Evolutionary conservation across 768 basidiomycete species (phyloP), one percentile per base, ranked within the genome.

Genomic region (Agaricus subrufescens): DNA sequence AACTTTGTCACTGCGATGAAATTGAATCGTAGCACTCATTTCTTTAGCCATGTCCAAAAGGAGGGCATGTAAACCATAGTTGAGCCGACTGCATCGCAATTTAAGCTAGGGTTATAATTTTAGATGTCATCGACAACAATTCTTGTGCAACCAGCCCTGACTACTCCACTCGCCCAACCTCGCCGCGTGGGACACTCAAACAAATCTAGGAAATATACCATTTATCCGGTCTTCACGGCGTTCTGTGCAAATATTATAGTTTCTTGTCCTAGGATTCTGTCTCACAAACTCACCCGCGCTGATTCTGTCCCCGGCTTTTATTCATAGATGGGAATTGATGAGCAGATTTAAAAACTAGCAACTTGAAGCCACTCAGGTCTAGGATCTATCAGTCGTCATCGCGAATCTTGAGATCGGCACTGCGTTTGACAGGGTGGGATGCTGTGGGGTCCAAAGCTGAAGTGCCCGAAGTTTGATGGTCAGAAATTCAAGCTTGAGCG

Each of bases 101-200:
- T 19, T 66, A 1, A 83, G 81, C n/a, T 81, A 75, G 15, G 71
- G 67, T 68, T 94, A 99, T 2, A 92, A 2, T 71, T 65, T 62
- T 83, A 82, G 42, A 99, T 71, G 71, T 98, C 96, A 31, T 82
- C 75, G 3, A 83, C 67, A 42, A 58, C 65, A 31, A 57, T 88
- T 97, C 93, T 78, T 98, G 94, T 19, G 19, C 19, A 19, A 19
- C 19, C 19, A 19, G 70, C 98, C 98, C 64, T 85, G 85, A 62
- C 84, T 85, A 81, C 92, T 96, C 83, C 95, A 84, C 68, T 97
- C 92, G 61, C 97, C 94, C 53, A 99, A 75, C 68, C 85, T 89
- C 83, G 86, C 58, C 85, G 81, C 55, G 93, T 95, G 27, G 95
- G 89, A 52, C 85, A 79, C 58, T 95, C 89, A 61, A 94, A 97